A percentile compares a stretch with the other conserved stretches of the same genome.
These are phyloP conservation scores for Pyracantha coccinea DNA, from an alignment of 331 rosid genomes.

Conservation along the genomic window DNA sequence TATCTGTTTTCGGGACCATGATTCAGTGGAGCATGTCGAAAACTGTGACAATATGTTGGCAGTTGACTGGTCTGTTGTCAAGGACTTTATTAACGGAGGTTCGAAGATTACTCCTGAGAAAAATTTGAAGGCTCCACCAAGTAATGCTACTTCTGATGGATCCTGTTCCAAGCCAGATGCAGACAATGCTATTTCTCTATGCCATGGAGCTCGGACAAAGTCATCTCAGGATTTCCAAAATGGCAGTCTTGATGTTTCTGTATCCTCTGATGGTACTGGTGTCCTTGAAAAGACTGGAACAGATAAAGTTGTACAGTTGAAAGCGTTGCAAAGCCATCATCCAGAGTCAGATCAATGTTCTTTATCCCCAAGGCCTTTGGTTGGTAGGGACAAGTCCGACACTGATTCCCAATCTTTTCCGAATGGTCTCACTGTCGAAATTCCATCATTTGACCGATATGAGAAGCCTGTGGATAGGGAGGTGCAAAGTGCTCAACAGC, in stretches of 20 bases:
- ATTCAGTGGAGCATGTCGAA: slow-evolving; percentile 30
- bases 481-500: slow-evolving; percentile 31
- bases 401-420: slow-evolving; percentile 36
- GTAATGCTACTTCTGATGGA: slow-evolving; percentile 25
- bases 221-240: slow-evolving; percentile 24
- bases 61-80: slow-evolving; percentile 26
- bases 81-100: slow-evolving; percentile 30
- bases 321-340: slow-evolving; percentile 25
- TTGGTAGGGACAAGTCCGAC: slow-evolving; percentile 32
- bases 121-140: slow-evolving; percentile 22
- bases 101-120: slow-evolving; percentile 18
- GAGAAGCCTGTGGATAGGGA: slow-evolving; percentile 49
- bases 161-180: slow-evolving; percentile 23
- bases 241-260: slow-evolving; percentile 19
- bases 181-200: slow-evolving; percentile 19
- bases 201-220: slow-evolving; percentile 14
- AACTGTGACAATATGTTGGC: slow-evolving; percentile 24
- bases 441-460: slow-evolving; percentile 49
- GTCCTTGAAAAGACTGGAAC: slow-evolving; percentile 27
- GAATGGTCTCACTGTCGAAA: slow-evolving; percentile 46
- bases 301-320: slow-evolving; percentile 18
- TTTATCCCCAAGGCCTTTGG: slow-evolving; percentile 21
- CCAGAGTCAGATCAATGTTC: slow-evolving; percentile 24
- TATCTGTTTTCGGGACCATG: slow-evolving; percentile 35
- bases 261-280: slow-evolving; percentile 23